Conservation (phyloP, 1,284 basidiomycete species). For the Xerocomus nothofagi region DNA sequence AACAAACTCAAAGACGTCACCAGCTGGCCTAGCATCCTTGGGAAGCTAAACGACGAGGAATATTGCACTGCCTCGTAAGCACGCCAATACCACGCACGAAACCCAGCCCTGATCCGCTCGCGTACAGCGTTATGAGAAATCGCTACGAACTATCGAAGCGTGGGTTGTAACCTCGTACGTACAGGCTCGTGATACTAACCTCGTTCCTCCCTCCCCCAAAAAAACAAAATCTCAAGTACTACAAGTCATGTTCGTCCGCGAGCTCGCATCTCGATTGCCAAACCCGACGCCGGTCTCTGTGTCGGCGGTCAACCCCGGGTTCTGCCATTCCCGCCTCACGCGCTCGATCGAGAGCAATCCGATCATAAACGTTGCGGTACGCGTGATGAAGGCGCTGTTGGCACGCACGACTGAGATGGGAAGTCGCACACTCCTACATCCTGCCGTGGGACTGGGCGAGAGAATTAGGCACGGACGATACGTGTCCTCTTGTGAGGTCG, state of each 20-base stretch:
- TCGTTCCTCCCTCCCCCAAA: neutral
- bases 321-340: slow-evolving; percentile 32
- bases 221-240: slow-evolving; percentile 21
- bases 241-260: slow-evolving; percentile 34
- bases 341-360: slow-evolving; percentile 15
- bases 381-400: slow-evolving; percentile 17
- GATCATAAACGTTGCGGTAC: neutral
- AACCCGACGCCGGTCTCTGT: slow-evolving; percentile 33
- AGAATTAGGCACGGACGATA: slow-evolving; percentile 30
- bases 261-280: slow-evolving; percentile 35
- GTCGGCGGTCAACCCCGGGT: slow-evolving; percentile 38
- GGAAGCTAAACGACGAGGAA: slow-evolving; percentile 30
- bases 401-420: slow-evolving; percentile 35
- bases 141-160: slow-evolving; percentile 39
- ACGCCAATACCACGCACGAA: neutral
- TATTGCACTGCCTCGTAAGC: slow-evolving; percentile 32
- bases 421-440: slow-evolving; percentile 31
- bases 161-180: slow-evolving; percentile 18
- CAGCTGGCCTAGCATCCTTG: slow-evolving; percentile 30
- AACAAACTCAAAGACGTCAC: slow-evolving; percentile 10
- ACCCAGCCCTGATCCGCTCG: neutral
- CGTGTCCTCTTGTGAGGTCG: slow-evolving; percentile 26
- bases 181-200: neutral
- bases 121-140: slow-evolving; percentile 19
- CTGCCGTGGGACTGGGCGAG: slow-evolving; percentile 24